Conservation (phyloP, 768 basidiomycete genomes). For the Leccinellum rugosiceps region DNA sequence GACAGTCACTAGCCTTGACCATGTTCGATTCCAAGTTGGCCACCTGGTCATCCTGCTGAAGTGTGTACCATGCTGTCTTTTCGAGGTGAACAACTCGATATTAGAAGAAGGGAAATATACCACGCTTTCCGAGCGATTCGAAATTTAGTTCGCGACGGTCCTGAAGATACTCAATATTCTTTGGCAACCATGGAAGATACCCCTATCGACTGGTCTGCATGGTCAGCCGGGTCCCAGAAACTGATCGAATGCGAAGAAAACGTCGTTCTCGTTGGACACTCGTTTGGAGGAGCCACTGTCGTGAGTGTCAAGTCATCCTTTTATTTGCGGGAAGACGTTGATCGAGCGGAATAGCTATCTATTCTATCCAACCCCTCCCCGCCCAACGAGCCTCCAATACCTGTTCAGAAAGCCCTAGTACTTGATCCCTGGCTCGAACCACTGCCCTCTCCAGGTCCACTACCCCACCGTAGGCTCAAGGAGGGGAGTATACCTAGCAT, state of each 20-base stretch:
- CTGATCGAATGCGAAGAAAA: constrained; percentile 33
- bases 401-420: constrained; percentile 54
- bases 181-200: constrained; percentile 39
- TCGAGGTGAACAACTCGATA: constrained; percentile 64
- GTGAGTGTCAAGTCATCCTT: constrained; percentile 30
- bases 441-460: constrained; percentile 54
- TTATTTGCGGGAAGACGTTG: neutral
- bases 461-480: constrained; percentile 15
- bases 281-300: constrained; percentile 54
- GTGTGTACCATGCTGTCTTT: constrained; percentile 42
- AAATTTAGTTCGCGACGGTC: constrained; percentile 43
- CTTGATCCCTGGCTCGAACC: constrained; percentile 89
- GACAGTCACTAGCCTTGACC: neutral
- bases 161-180: constrained; percentile 18
- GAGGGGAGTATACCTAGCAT: constrained; percentile 35
- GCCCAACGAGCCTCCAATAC: constrained; percentile 41
- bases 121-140: constrained; percentile 56
- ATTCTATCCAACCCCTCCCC: constrained; percentile 51
- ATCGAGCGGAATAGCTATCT: constrained; percentile 41
- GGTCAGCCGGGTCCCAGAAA: constrained; percentile 31
- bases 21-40: constrained; percentile 21
- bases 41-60: constrained; percentile 13
- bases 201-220: constrained; percentile 39
- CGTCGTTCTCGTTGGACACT: constrained; percentile 48
- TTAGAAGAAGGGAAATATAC: constrained; percentile 70